phyloP scores from a whole-genome alignment of 768 basidiomycete species.

The Serendipita indica region DNA sequence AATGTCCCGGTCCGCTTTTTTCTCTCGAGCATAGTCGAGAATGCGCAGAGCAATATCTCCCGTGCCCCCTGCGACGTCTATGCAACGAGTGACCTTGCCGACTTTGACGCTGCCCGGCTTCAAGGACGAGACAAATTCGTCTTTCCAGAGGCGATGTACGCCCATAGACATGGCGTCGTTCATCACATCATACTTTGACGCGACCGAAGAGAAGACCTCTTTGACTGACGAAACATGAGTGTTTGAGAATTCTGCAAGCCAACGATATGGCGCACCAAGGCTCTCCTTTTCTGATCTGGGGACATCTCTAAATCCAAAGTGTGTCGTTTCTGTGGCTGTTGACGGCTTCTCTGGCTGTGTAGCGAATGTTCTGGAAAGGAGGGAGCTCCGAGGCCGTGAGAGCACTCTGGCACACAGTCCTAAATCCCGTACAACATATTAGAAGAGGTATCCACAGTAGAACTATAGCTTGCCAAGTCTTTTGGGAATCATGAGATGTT shows the following conservation, averaged over 20 bases:
- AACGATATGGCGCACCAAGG: no score
- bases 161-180: conserved; percentile 98
- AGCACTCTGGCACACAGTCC: background rate
- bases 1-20: conserved; percentile 79
- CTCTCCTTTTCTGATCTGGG: conserved; percentile 77
- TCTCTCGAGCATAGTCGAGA: conserved; percentile 77
- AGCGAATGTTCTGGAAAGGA: background rate
- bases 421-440: background rate
- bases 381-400: background rate
- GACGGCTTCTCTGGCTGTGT: background rate
- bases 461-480: background rate
- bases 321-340: conserved; percentile 35
- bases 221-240: conserved; percentile 63
- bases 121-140: conserved; percentile 62
- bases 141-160: conserved; percentile 95
- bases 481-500: background rate
- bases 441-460: background rate
- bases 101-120: conserved; percentile 48
- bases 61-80: conserved; percentile 95
- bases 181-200: conserved; percentile 92
- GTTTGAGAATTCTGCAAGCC: background rate
- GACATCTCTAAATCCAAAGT: conserved; percentile 88
- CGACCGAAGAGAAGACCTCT: conserved; percentile 88
- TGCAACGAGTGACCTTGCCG: conserved; percentile 55
- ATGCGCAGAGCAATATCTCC: conserved; percentile 94